phyloP scores from a whole-genome alignment of 1,139 yeast species.

The Blastobotrys buckinghamii region DNA sequence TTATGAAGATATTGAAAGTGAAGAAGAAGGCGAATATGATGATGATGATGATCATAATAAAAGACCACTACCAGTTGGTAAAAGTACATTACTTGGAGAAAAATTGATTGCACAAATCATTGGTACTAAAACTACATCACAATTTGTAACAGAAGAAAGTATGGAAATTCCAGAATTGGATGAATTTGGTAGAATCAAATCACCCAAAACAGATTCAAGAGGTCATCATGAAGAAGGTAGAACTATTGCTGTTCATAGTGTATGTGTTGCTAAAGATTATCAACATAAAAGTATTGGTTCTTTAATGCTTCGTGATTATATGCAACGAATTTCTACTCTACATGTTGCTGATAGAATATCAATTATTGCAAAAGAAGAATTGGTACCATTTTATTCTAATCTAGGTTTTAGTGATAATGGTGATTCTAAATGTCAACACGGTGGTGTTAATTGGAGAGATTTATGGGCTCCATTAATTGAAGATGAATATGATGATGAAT shows the following conservation, averaged over 20 bases:
- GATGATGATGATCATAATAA: conserved; percentile 24
- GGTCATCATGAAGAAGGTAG: conserved; percentile 78
- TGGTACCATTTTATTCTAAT: conserved; percentile 71
- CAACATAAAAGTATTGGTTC: conserved; percentile 81
- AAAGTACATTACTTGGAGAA: conserved; percentile 41
- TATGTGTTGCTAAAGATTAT: conserved; percentile 72
- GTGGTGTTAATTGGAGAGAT: conserved; percentile 61
- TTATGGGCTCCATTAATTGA: conserved; percentile 49
- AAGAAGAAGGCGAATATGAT: conserved; percentile 23
- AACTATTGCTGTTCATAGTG: conserved; percentile 74
- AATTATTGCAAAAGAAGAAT: conserved; percentile 62
- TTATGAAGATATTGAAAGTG: conserved; percentile 19
- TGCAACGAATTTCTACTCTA: conserved; percentile 83
- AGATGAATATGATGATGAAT: conserved; percentile 28
- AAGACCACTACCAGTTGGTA: conserved; percentile 39
- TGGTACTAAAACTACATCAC: conserved; percentile 63
- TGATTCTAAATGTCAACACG: conserved; percentile 52
- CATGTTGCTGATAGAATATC: conserved; percentile 76
- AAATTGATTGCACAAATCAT: conserved; percentile 75
- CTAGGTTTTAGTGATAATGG: conserved; percentile 72
- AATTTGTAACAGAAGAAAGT: conserved; percentile 52
- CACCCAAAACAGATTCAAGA: conserved; percentile 34
- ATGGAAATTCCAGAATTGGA: conserved; percentile 55
- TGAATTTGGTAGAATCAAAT: conserved; percentile 24
- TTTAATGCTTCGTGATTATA: conserved; percentile 75